Conservation (phyloP, 164 flowering plant genomes). For the Malania oleifera region DNA sequence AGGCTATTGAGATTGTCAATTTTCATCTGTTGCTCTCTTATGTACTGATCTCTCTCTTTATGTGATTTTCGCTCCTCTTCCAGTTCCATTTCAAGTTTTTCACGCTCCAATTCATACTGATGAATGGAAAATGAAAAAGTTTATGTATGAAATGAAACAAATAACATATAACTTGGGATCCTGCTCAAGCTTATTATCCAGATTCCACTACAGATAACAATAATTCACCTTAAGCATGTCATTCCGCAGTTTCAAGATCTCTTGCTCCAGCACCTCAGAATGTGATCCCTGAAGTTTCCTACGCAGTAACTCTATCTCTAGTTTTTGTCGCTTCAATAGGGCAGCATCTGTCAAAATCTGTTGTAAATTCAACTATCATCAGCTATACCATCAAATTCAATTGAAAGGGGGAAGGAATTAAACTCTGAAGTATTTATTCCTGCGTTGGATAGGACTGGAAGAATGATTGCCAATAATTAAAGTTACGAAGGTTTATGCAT, state of each 20-base stretch:
- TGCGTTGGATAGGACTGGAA: too few relatives aligned
- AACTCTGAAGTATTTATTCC: neutral
- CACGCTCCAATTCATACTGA: conserved; percentile 85
- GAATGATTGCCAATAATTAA: too few relatives aligned
- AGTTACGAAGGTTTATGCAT: too few relatives aligned
- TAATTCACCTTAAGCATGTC: conserved; percentile 79
- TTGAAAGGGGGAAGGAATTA: neutral
- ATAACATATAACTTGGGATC: neutral
- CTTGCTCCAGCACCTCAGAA: conserved; percentile 83
- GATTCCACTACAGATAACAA: conserved; percentile 1
- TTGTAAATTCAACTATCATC: conserved; percentile 12
- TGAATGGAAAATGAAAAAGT: conserved; percentile 11
- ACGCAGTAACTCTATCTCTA: conserved; percentile 91
- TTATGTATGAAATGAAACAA: neutral
- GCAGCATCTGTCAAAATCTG: conserved; percentile 96
- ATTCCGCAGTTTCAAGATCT: conserved; percentile 79
- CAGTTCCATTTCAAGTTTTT: conserved; percentile 79
- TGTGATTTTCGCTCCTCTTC: conserved; percentile 89
- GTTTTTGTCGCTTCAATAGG: conserved; percentile 79
- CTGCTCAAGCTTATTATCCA: neutral
- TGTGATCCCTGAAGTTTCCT: conserved; percentile 92
- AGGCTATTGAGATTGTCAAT: conserved; percentile 52
- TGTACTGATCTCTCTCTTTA: conserved; percentile 55
- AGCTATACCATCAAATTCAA: conserved; percentile 8
- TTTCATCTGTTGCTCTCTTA: conserved; percentile 66